Evolutionary conservation across 768 basidiomycete genomes (phyloP).

Genomic region (Gyrodon lividus): DNA sequence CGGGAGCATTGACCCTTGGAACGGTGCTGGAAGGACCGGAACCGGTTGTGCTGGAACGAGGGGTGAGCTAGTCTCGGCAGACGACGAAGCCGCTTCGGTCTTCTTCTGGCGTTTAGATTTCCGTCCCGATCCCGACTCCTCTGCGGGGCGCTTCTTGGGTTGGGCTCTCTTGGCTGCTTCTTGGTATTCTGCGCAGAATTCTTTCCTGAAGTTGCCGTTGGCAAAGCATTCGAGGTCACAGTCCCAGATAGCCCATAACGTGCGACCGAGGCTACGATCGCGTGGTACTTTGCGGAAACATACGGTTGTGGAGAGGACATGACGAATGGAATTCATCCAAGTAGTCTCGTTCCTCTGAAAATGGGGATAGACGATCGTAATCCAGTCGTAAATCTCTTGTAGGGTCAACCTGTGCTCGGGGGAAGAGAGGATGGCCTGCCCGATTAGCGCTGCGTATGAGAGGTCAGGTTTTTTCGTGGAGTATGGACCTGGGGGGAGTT

Average conservation of each 20-base stretch:
- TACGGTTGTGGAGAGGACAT: conserved; percentile 89
- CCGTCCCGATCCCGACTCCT: conserved; percentile 37
- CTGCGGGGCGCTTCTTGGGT: conserved; percentile 40
- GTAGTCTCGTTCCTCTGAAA: conserved; percentile 92
- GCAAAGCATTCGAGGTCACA: conserved; percentile 81
- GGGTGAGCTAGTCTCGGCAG: conserved; percentile 25
- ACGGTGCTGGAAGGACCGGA: conserved; percentile 3
- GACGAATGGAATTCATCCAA: conserved; percentile 99
- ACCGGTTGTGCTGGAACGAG: conserved; percentile 17
- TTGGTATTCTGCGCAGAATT: conserved; percentile 41
- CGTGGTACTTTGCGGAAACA: conserved; percentile 86
- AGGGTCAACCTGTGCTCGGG: conserved; percentile 82
- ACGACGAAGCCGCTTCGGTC: conserved; percentile 17
- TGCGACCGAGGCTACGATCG: conserved; percentile 75
- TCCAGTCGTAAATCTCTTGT: conserved; percentile 96
- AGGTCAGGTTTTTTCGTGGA: conserved; percentile 75
- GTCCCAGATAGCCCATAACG: conserved; percentile 85
- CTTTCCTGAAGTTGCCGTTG: conserved; percentile 78
- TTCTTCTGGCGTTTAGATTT: conserved; percentile 51
- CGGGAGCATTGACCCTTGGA: conserved; percentile 19
- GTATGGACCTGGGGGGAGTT: conserved; percentile 82
- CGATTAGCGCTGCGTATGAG: conserved; percentile 94
- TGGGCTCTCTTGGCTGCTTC: conserved; percentile 31
- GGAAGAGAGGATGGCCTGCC: conserved; percentile 89
- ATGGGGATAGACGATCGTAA: conserved; percentile 89